Evolutionary conservation across 805 yeast species (phyloP), one percentile per base, ranked within the genome.

Genomic region (Barnettozyma botsteinii): DNA sequence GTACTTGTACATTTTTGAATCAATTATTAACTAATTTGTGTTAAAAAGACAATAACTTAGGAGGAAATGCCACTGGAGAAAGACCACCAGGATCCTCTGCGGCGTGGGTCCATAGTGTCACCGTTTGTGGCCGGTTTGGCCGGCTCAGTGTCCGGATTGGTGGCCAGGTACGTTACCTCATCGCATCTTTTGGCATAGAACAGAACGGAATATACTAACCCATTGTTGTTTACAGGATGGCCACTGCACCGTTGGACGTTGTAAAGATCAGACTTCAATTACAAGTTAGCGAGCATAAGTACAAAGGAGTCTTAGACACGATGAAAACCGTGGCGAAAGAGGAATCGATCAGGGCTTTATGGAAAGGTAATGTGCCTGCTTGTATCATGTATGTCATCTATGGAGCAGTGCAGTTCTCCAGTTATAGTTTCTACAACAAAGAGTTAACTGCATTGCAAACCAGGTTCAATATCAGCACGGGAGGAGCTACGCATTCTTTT

Each of bases 311-410:
- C 3, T 24, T 51, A 4, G 41, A 57, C 15, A 66, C 80, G 0
- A 57, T 76, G 34, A 46, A 45, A 12, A 58, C 65, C 2, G 70
- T 87, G 2, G 46, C 72, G 1, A 56, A 59, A 15, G 68, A 75
- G 25, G 98, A 91, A 59, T 95, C 95, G 1, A 31, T 81, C 0
- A 45, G 60, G 4, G 91, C 87, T 0, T 67, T 91, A n/a, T 93
- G 98, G 98, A 89, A 88, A 58, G 98, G 98, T 0, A 93, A 93
- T 56, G 71, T 86, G 0, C 95, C 98, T 0, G 98, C 98, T 0
- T 87, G 87, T 47, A 59, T 79, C 28, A 75, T 93, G 78, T 93
- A 93, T 54, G 65, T 91, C 12, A 49, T 84, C 10, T 93, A 91
- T 53, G 96, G 98, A 11, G 85, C 85, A 1, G 64, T 76, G 0